Evolutionary conservation across 169 alveolate genomes (phyloP).

Genomic region (Cryptosporidium tyzzeri): DNA sequence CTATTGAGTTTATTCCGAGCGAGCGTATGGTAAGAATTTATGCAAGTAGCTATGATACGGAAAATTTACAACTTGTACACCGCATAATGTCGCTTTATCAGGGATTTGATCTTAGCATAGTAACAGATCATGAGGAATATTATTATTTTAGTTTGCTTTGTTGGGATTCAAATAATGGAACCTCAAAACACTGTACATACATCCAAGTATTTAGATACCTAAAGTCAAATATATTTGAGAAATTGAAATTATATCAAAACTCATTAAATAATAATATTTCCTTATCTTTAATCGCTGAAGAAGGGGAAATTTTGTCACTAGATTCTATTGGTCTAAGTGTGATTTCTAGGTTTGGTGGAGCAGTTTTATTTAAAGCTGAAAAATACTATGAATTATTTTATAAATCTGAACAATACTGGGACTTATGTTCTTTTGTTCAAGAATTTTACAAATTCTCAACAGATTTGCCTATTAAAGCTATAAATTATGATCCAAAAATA

Average conservation of each 20-base stretch:
- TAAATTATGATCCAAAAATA: conserved; percentile 20
- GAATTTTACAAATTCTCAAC: conserved; percentile 30
- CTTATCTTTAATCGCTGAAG: conserved; percentile 48
- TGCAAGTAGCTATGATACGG: not conserved
- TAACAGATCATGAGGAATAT: conserved; percentile 1
- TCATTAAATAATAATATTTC: conserved; percentile 10
- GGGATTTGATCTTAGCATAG: conserved; percentile 43
- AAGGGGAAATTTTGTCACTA: conserved; percentile 19
- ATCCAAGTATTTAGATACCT: conserved; percentile 50
- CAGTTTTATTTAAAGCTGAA: conserved; percentile 33
- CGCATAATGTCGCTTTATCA: conserved; percentile 23
- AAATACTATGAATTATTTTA: conserved; percentile 20
- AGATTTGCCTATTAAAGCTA: conserved; percentile 7
- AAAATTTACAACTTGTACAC: not conserved
- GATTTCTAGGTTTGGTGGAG: conserved; percentile 38
- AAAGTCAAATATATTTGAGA: conserved; percentile 25
- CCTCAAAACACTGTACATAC: conserved; percentile 29
- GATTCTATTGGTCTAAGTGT: conserved; percentile 38
- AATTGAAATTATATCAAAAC: conserved; percentile 21
- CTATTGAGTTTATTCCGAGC: conserved; percentile 20
- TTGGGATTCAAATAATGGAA: not conserved
- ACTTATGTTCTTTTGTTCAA: conserved; percentile 36
- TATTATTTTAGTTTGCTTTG: conserved; percentile 15
- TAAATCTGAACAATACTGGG: conserved; percentile 27
- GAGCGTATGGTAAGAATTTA: conserved; percentile 43